Evolutionary conservation across 2,329 filamentous ascomycete genomes (phyloP), one percentile per base, ranked within the genome.

Genomic region (Aspergillus pseudoviridinutans): DNA sequence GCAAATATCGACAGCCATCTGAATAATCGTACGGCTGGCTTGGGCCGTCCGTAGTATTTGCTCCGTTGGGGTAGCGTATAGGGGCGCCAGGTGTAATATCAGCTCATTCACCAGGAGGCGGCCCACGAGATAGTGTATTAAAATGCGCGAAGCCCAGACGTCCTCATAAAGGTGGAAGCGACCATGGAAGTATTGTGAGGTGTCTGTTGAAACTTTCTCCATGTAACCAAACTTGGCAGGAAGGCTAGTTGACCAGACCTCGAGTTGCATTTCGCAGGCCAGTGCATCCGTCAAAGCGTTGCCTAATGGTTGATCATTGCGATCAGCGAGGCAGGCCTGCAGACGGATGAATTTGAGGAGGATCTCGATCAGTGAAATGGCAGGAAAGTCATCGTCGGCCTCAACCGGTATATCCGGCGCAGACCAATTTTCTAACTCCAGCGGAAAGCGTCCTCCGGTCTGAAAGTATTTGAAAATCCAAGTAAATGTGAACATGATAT

Each of bases 81-180:
- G 14, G 14, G 32, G 17, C 17, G 47, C 10, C 3, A 61, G 25
- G 22, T 53, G 58, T 27, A 67, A 32, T 1, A 68, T 62, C 28
- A 65, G 46, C 47, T 69, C 66, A 27, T 68, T 69, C 35, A 61
- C 58, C 2, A 64, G 47, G 25, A 68, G 46, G n/a, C 67, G 63
- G 12, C 58, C 58, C 57, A 61, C 59, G 22, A 61, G 61, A 50
- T 66, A 70, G 41, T 69, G 58, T 25, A 63, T 67, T 17, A 66
- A 53, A 22, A 61, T 49, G 49, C 61, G 58, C 1, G 62, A 54
- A 9, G 59, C 55, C 67, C 67, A 70, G 7, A 56, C 24, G 32
- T 66, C 58, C 32, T 63, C 54, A 54, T 67, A 66, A n/a, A 63
- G 24, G 29, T 68, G 60, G 27, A 63, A 64, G 38, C 58, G 57